Evolutionary conservation across 2,329 filamentous ascomycete species (phyloP).

Genomic region (Chaetomium sp.): DNA sequence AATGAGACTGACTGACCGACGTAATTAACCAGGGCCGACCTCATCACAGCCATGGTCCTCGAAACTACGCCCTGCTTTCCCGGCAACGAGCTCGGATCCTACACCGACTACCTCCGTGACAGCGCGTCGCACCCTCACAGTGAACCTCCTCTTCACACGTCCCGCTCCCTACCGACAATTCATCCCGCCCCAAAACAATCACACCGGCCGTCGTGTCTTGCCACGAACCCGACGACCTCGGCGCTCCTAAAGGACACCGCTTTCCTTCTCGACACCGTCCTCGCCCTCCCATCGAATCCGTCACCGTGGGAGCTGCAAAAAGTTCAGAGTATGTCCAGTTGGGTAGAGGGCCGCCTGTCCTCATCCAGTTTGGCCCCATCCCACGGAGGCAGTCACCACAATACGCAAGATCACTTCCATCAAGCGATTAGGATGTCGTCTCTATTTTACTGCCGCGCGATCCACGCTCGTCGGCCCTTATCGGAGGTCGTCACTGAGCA

Average conservation of each 20-base stretch:
- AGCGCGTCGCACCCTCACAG: not conserved
- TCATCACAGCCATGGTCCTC: slow-evolving; percentile 5
- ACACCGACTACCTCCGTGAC: not conserved
- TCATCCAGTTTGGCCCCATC: not conserved
- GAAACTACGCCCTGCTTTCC: slow-evolving; percentile 3
- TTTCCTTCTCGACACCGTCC: slow-evolving; percentile 13
- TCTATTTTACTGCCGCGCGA: slow-evolving; percentile 11
- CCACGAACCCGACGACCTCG: not conserved
- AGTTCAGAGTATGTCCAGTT: slow-evolving; percentile 10
- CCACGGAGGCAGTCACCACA: too few species aligned
- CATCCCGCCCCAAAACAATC: not conserved
- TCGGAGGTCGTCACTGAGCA: not conserved
- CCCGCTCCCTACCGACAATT: not conserved
- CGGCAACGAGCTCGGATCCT: not conserved
- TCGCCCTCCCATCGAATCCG: not conserved
- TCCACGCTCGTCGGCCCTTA: slow-evolving; percentile 3
- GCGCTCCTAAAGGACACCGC: slow-evolving; percentile 13
- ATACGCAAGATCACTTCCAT: not conserved
- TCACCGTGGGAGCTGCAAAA: slow-evolving; percentile 11
- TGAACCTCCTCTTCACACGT: not conserved
- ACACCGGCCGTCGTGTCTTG: not conserved
- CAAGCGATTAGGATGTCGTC: slow-evolving; percentile 5
- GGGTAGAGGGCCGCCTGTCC: slow-evolving; percentile 12
- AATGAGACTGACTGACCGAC: not conserved
- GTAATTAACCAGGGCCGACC: not conserved